Percentiles rank a stretch among this genome's conserved stretches.
Conservation (phyloP, 225 moss, liverwort and hornwort genomes). For the Climacium dendroides region DNA sequence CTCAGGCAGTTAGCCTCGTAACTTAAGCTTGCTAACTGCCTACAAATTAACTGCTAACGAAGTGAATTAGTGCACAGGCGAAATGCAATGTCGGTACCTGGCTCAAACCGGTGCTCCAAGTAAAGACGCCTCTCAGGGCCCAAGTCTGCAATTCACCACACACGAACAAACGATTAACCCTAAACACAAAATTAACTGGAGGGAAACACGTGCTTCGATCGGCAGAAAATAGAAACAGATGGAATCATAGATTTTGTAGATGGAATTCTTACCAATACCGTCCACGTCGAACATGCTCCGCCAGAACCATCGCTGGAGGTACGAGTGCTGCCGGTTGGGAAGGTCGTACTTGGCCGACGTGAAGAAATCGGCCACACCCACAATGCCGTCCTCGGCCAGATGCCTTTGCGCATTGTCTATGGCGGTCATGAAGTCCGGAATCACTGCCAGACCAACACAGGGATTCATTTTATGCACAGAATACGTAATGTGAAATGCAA, state of each 20-base stretch:
- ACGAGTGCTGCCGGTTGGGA: slow-evolving; percentile 87
- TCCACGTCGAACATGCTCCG: slow-evolving; percentile 76
- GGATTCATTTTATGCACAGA: not conserved
- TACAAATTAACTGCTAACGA: not conserved
- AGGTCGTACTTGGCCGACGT: slow-evolving; percentile 94
- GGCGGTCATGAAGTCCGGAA: slow-evolving; percentile 78
- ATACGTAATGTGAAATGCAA: not conserved
- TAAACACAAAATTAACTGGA: not conserved
- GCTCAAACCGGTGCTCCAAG: slow-evolving; percentile 72
- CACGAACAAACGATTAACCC: too few species aligned
- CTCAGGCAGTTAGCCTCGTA: too few species aligned
- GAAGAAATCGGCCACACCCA: slow-evolving; percentile 89
- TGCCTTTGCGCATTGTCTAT: slow-evolving; percentile 65
- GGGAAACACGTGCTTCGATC: not conserved
- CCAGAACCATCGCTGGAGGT: slow-evolving; percentile 85
- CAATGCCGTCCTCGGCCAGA: slow-evolving; percentile 67
- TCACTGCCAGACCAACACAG: slow-evolving; percentile 35
- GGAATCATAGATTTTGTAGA: not conserved
- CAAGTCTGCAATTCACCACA: slow-evolving; percentile 26
- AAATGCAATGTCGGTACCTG: slow-evolving; percentile 32
- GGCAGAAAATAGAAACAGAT: not conserved
- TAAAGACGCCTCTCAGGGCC: slow-evolving; percentile 94
- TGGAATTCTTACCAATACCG: slow-evolving; percentile 40
- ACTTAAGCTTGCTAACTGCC: not conserved
- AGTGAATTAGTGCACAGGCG: not conserved